Evolutionary conservation across 306 rosid genomes (phyloP).

Genomic region (Benincasa hispida): DNA sequence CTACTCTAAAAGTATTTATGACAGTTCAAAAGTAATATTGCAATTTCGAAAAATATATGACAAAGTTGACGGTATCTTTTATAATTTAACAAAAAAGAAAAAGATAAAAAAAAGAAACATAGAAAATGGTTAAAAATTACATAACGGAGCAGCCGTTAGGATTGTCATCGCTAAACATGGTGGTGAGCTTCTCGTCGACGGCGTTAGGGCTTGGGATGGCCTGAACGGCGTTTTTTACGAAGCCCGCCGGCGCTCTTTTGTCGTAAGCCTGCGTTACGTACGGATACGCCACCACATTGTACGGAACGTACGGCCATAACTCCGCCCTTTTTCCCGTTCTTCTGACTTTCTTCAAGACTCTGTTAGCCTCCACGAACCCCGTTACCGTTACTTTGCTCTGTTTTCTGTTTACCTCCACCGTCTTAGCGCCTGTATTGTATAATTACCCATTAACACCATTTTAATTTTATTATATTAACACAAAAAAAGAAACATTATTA

Average conservation of each 20-base stretch:
- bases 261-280: constrained; percentile 11
- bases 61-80: too few species aligned
- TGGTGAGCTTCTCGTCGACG: constrained; percentile 11
- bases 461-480: too few species aligned
- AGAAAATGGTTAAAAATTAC: not conserved
- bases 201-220: not conserved
- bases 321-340: constrained; percentile 13
- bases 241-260: constrained; percentile 12
- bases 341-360: constrained; percentile 7
- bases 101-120: not conserved
- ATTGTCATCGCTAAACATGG: constrained; percentile 12
- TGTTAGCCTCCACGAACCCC: constrained; percentile 8
- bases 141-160: constrained; percentile 14
- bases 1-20: too few species aligned
- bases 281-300: constrained; percentile 14
- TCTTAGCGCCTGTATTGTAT: not conserved
- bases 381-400: constrained; percentile 8
- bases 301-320: constrained; percentile 12
- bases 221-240: constrained; percentile 6
- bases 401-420: constrained; percentile 11
- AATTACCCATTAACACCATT: too few species aligned
- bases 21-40: too few species aligned
- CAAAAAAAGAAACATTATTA: too few species aligned
- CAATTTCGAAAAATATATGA: too few species aligned
- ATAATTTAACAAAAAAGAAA: not conserved